These are phyloP conservation scores for Groenewaldozyma sp. DNA, from an alignment of 1,139 yeast genomes.

Conservation along the genomic window DNA sequence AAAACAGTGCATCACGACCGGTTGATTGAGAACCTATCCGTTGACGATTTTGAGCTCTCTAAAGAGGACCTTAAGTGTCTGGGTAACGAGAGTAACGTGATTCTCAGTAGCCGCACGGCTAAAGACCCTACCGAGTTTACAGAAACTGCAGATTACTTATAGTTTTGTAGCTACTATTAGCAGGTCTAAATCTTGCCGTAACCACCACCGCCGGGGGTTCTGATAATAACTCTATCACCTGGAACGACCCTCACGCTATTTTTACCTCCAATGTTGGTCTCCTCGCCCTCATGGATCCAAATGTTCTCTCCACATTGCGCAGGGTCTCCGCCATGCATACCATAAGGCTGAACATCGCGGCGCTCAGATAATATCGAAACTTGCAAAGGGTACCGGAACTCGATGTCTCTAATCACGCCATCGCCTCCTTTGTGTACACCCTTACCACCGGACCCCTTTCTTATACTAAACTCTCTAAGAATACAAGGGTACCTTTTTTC, in stretches of 20 bases:
- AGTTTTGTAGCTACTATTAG: neutral
- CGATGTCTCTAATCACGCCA: constrained; percentile 55
- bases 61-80: constrained; percentile 26
- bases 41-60: constrained; percentile 42
- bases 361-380: constrained; percentile 56
- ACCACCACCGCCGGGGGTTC: constrained; percentile 44
- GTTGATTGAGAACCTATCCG: constrained; percentile 38
- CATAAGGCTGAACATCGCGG: constrained; percentile 51
- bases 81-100: constrained; percentile 27
- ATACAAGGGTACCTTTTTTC: constrained; percentile 60
- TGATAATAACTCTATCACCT: constrained; percentile 48
- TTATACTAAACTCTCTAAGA: constrained; percentile 45
- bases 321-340: constrained; percentile 49
- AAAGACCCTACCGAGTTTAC: constrained; percentile 10
- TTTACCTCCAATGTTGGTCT: constrained; percentile 48
- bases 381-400: constrained; percentile 46
- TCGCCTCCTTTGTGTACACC: constrained; percentile 52
- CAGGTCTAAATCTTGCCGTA: constrained; percentile 20
- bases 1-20: constrained; percentile 51
- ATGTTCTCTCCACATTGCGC: constrained; percentile 53
- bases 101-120: constrained; percentile 9
- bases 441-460: constrained; percentile 48
- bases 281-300: constrained; percentile 34
- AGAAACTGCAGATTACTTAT: neutral
- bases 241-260: constrained; percentile 40